Conservation (phyloP, 306 rosid genomes). For the Vachellia collinsii region DNA sequence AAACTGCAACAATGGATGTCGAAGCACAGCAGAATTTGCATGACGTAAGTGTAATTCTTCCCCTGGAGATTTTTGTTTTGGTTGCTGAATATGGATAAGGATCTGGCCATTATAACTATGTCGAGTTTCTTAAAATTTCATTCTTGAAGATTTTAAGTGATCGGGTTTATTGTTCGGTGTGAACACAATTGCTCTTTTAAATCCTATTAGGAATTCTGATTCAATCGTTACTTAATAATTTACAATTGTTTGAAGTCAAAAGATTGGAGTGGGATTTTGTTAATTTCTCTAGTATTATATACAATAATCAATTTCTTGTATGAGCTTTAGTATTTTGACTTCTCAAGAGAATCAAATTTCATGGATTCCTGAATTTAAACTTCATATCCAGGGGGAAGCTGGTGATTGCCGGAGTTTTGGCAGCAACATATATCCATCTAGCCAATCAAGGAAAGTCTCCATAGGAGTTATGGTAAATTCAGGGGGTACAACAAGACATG, state of each 20-base stretch:
- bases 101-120: conserved; percentile 10
- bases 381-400: conserved; percentile 57
- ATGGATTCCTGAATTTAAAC: conserved; percentile 35
- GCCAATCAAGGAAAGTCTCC: conserved; percentile 91
- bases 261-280: not conserved
- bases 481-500: conserved; percentile 45
- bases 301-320: conserved; percentile 18
- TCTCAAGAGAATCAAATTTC: conserved; percentile 7
- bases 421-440: conserved; percentile 61
- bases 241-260: not conserved
- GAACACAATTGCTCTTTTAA: conserved; percentile 17
- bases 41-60: conserved; percentile 45
- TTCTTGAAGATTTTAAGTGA: conserved; percentile 12
- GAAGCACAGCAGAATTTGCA: conserved; percentile 40
- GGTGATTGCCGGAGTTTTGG: conserved; percentile 68
- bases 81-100: not conserved
- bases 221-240: conserved; percentile 16
- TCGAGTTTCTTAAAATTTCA: not conserved
- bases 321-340: conserved; percentile 15
- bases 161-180: conserved; percentile 16
- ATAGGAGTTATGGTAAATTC: conserved; percentile 80
- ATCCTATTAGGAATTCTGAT: conserved; percentile 16
- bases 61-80: conserved; percentile 8
- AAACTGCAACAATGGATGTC: conserved; percentile 41
- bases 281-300: not conserved